Evolutionary conservation across 345 rosid genomes (phyloP).

Genomic region (Rhodamnia argentea): DNA sequence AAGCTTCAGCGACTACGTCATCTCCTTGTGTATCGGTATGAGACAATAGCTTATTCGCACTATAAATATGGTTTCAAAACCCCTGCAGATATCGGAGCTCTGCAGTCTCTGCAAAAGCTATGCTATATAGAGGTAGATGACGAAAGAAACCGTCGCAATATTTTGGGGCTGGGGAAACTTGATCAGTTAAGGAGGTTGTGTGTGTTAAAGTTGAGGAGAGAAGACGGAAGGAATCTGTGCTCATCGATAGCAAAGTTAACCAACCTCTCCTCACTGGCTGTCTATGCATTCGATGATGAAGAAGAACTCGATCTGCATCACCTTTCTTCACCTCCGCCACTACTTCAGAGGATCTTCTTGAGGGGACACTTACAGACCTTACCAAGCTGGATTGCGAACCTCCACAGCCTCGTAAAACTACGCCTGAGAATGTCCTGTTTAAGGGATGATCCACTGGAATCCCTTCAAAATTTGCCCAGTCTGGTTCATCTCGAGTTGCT

Average conservation of each 20-base stretch:
- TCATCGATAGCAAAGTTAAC: slow-evolving; percentile 11
- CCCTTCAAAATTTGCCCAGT: slow-evolving; percentile 20
- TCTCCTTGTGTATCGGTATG: slow-evolving; percentile 29
- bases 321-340: slow-evolving; percentile 17
- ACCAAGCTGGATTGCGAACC: slow-evolving; percentile 18
- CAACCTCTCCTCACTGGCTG: slow-evolving; percentile 22
- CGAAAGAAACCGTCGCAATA: background rate
- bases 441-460: slow-evolving; percentile 18
- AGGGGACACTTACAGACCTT: slow-evolving; percentile 14
- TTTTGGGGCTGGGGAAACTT: slow-evolving; percentile 25
- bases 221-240: slow-evolving; percentile 26
- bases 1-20: slow-evolving; percentile 30
- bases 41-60: slow-evolving; percentile 7
- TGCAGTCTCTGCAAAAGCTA: slow-evolving; percentile 30
- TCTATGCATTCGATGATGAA: slow-evolving; percentile 9
- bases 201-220: slow-evolving; percentile 21
- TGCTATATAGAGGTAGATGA: slow-evolving; percentile 22
- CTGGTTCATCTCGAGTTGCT: slow-evolving; percentile 24
- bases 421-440: slow-evolving; percentile 15
- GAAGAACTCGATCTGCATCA: slow-evolving; percentile 21
- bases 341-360: slow-evolving; percentile 18
- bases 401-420: slow-evolving; percentile 11
- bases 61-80: slow-evolving; percentile 22
- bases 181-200: slow-evolving; percentile 29
- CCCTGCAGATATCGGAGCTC: slow-evolving; percentile 10